Evolutionary conservation across 2,329 filamentous ascomycete genomes (phyloP).

Genomic region (Berkeleyomyces basicola): DNA sequence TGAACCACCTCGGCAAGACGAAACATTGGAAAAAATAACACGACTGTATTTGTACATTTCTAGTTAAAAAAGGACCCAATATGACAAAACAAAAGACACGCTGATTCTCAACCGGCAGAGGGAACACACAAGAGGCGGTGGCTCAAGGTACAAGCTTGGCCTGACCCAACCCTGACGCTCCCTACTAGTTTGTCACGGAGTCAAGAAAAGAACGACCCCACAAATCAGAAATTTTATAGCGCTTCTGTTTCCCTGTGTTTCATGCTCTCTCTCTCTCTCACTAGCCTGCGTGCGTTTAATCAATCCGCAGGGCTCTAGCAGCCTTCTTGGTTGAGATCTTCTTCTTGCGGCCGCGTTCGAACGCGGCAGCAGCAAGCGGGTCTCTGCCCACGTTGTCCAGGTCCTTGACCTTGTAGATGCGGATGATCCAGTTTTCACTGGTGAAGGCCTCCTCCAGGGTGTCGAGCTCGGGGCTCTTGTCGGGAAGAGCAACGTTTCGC

Average conservation of each 20-base stretch:
- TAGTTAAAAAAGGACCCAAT: slow-evolving; percentile 6
- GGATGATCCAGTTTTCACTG: slow-evolving; percentile 99
- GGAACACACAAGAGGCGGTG: not conserved
- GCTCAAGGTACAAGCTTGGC: not conserved
- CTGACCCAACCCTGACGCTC: not conserved
- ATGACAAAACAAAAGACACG: not conserved
- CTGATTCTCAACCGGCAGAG: not conserved
- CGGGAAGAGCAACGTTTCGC: slow-evolving; percentile 63
- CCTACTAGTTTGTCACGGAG: not conserved
- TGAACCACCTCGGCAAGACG: not conserved
- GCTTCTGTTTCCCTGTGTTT: not conserved
- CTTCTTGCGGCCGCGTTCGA: slow-evolving; percentile 67
- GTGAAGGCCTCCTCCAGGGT: slow-evolving; percentile 95
- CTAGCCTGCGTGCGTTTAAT: slow-evolving; percentile 30
- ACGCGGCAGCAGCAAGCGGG: slow-evolving; percentile 51
- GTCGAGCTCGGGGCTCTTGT: slow-evolving; percentile 68
- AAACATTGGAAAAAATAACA: not conserved
- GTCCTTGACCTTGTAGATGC: slow-evolving; percentile 99
- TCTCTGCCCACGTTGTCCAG: slow-evolving; percentile 91
- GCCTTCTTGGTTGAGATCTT: slow-evolving; percentile 59
- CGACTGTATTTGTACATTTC: slow-evolving; percentile 13
- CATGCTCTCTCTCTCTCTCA: not conserved
- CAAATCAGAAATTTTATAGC: slow-evolving; percentile 6
- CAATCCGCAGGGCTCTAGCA: slow-evolving; percentile 52
- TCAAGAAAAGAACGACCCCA: slow-evolving; percentile 8